These are phyloP conservation scores for Penicillium lagena DNA, from an alignment of 495 filamentous ascomycete species.

Conservation along the genomic window DNA sequence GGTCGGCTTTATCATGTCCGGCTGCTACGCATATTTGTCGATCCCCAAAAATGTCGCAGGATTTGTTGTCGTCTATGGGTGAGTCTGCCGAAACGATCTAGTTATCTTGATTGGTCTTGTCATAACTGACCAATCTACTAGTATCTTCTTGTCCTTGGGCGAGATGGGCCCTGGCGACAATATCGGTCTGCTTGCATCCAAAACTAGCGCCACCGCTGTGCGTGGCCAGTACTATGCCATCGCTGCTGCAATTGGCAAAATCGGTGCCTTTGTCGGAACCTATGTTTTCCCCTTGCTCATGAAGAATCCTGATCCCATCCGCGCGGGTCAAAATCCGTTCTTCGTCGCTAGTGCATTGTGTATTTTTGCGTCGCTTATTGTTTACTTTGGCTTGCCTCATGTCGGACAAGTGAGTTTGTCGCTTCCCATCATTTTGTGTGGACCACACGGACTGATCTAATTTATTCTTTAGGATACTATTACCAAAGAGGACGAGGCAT, in stretches of 20 bases:
- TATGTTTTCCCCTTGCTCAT: conserved; percentile 72
- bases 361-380: conserved; percentile 54
- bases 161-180: conserved; percentile 89
- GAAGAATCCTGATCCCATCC: conserved; percentile 45
- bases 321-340: conserved; percentile 74
- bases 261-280: conserved; percentile 87
- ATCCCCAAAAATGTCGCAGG: conserved; percentile 58
- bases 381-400: conserved; percentile 52
- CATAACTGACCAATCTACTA: conserved; percentile 9
- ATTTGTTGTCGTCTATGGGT: conserved; percentile 70
- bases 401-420: conserved; percentile 50
- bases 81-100: conserved; percentile 4
- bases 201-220: conserved; percentile 80
- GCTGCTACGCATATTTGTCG: conserved; percentile 57
- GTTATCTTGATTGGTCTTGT: too few species aligned
- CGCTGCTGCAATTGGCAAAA: conserved; percentile 77
- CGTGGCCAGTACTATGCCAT: conserved; percentile 89
- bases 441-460: too few species aligned
- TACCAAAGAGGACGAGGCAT: too few species aligned
- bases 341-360: conserved; percentile 62
- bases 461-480: too few species aligned
- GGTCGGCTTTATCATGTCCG: conserved; percentile 84
- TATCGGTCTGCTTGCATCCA: conserved; percentile 80
- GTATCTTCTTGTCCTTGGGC: conserved; percentile 77
- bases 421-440: too few species aligned